A percentile compares a stretch with the other conserved stretches of the same genome.
phyloP scores from a whole-genome alignment of 768 basidiomycete genomes.

The Tricholoma matsutake region DNA sequence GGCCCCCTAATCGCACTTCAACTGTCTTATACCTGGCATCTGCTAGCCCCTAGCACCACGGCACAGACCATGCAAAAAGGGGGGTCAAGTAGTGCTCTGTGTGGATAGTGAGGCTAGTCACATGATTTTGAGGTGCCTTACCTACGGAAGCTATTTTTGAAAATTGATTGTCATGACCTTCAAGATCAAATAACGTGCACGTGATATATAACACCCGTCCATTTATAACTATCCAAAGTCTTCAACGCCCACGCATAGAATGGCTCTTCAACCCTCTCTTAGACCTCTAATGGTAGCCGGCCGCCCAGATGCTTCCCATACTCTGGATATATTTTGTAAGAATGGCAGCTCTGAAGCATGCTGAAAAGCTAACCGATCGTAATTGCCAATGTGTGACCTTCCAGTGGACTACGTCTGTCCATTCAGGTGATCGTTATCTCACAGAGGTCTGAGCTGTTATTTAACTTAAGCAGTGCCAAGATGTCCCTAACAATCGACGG shows the following conservation, averaged over 20 bases:
- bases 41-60: no score
- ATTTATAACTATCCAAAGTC: background rate
- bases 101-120: no score
- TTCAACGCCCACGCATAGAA: slow-evolving; percentile 20
- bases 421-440: slow-evolving; percentile 49
- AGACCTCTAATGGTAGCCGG: slow-evolving; percentile 64
- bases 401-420: slow-evolving; percentile 88
- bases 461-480: slow-evolving; percentile 47
- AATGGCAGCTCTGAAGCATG: background rate
- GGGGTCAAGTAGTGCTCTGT: no score
- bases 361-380: background rate
- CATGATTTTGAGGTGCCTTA: no score
- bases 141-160: no score
- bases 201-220: background rate
- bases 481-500: slow-evolving; percentile 55
- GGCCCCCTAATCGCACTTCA: no score
- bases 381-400: background rate
- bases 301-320: slow-evolving; percentile 58
- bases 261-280: slow-evolving; percentile 81
- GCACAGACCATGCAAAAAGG: no score
- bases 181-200: slow-evolving; percentile 2
- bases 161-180: background rate
- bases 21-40: no score
- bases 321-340: slow-evolving; percentile 77
- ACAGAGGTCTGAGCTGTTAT: background rate